These are phyloP conservation scores for Salisapilia sapeloensis DNA, from an alignment of 352 stramenopile genomes.

Conservation along the genomic window DNA sequence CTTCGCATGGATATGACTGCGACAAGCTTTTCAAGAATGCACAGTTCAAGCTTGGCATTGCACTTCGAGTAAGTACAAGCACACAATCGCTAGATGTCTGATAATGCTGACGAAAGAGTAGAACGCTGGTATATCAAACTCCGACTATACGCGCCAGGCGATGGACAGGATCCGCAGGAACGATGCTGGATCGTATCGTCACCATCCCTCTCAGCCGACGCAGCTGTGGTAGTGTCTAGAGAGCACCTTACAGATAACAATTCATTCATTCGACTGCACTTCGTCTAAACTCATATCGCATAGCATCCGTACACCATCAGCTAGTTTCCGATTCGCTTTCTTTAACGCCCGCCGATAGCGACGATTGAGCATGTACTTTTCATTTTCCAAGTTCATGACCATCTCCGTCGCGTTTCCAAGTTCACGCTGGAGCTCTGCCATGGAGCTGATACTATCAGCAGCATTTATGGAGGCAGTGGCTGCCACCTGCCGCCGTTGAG, in stretches of 20 bases:
- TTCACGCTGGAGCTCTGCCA: constrained; percentile 20
- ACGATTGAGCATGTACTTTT: constrained; percentile 28
- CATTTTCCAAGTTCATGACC: constrained; percentile 18
- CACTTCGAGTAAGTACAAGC: constrained; percentile 20
- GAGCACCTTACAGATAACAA: not conserved
- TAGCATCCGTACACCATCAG: constrained; percentile 14
- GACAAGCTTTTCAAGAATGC: constrained; percentile 68
- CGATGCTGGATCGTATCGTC: constrained; percentile 49
- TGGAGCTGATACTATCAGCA: constrained; percentile 21
- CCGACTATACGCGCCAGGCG: constrained; percentile 45
- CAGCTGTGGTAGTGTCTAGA: constrained; percentile 31
- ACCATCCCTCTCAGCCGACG: constrained; percentile 30
- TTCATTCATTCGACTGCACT: constrained; percentile 2
- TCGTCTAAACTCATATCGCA: constrained; percentile 8
- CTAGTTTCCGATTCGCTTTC: constrained; percentile 21
- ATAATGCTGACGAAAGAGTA: constrained; percentile 1
- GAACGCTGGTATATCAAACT: constrained; percentile 47
- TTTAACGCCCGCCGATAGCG: constrained; percentile 30
- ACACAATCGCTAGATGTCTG: not conserved
- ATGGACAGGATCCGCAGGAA: constrained; percentile 47
- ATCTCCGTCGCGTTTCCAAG: constrained; percentile 18
- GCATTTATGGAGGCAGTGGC: constrained; percentile 13
- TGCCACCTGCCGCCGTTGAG: constrained; percentile 20
- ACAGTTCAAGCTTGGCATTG: constrained; percentile 61
- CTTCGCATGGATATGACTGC: constrained; percentile 53